Evolutionary conservation across 352 stramenopile genomes (phyloP), one percentile per base, ranked within the genome.

Genomic region (Lagenidium giganteum): DNA sequence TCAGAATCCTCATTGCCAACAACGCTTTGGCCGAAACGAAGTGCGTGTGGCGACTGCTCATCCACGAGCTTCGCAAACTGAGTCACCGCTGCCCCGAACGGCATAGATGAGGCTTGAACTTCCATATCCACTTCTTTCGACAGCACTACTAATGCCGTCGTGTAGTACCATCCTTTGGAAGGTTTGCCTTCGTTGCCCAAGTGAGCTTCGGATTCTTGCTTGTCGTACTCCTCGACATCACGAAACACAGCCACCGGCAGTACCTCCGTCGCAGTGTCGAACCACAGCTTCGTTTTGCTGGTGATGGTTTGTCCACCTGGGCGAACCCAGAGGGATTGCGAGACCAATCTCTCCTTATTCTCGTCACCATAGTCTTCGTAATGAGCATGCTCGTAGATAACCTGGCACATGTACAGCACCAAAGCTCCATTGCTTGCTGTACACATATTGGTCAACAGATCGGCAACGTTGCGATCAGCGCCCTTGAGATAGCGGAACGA

Each of bases 401-500:
- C n/a, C 25, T 43, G 49, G 38, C 37, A 42, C n/a, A 60, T 20
- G 14, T 29, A 60, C 13, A 54, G 32, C 9, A 12, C 32, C 12
- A 47, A 43, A 13, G 29, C 28, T 4, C 38, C 43, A 2, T 29
- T 5, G n/a, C 2, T 46, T 4, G 39, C 39, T 0, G 43, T 39
- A 39, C 51, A 60, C 13, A 54, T 51, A 38, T 44, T 54, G 35
- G 44, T 44, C 1, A 60, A 30, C 24, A 13, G 25, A 21, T 53
- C 31, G 1, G 51, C 39, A 6, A 60, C 29, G 1, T 34, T 12
- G 7, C 33, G 43, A 11, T 60, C 43, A 14, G 49, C 44, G 43
- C 47, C 47, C 44, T 60, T 60, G 38, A 60, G 37, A 24, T 60
- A 47, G 12, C 20, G 18, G n/a, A 53, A 60, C 17, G 28, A 47